phyloP scores from a whole-genome alignment of 2,329 filamentous ascomycete species.

The Phialocephala subalpina region DNA sequence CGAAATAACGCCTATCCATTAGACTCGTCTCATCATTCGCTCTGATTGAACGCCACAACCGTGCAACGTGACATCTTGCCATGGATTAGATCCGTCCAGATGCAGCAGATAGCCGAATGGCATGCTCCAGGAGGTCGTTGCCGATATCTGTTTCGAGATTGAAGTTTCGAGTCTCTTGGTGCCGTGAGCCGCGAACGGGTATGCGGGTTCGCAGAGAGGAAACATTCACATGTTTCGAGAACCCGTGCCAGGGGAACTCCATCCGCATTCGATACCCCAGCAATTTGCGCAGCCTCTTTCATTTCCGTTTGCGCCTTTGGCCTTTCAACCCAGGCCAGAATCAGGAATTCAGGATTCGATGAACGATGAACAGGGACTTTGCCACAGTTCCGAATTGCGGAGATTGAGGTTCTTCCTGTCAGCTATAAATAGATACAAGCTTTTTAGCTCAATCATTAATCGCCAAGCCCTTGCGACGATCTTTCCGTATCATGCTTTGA shows the following conservation, averaged over 20 bases:
- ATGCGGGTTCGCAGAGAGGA: no score
- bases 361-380: constrained; percentile 1
- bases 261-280: not conserved
- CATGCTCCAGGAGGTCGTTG: not conserved
- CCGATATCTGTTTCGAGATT: not conserved
- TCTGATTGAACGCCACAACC: not conserved
- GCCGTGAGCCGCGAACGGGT: not conserved
- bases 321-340: not conserved
- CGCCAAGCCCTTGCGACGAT: constrained; percentile 2
- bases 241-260: not conserved
- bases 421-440: not conserved
- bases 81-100: not conserved
- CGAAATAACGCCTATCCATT: not conserved
- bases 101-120: not conserved
- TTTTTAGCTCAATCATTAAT: no score
- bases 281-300: not conserved
- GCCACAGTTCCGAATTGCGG: not conserved
- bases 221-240: constrained; percentile 1
- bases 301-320: not conserved
- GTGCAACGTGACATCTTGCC: constrained; percentile 3
- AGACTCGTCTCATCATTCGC: not conserved
- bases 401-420: not conserved
- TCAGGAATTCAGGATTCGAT: not conserved
- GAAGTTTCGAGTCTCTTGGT: not conserved
- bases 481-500: not conserved